Conservation (phyloP, 257 asterid genomes). For the Linderniella brevidens region DNA sequence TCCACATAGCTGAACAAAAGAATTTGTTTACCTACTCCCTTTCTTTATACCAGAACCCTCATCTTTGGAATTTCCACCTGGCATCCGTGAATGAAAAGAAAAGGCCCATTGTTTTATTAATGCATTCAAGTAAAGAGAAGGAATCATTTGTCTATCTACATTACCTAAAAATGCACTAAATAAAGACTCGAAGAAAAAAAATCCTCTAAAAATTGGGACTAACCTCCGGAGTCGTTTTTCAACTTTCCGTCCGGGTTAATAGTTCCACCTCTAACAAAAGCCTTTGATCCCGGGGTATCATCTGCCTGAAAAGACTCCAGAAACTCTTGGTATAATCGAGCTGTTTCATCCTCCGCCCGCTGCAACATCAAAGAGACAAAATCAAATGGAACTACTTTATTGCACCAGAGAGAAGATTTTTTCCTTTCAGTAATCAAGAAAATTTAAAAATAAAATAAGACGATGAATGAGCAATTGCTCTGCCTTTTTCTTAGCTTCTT, state of each 20-base stretch:
- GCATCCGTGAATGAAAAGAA: slow-evolving; percentile 98
- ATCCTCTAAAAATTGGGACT: slow-evolving; percentile 14
- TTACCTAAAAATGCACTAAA: slow-evolving; percentile 16
- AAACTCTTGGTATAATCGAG: slow-evolving; percentile 69
- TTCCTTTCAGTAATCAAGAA: not conserved
- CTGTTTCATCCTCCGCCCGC: slow-evolving; percentile 90
- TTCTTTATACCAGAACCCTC: slow-evolving; percentile 99
- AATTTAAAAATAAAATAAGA: not conserved
- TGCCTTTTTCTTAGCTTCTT: slow-evolving; percentile 84
- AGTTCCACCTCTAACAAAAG: slow-evolving; percentile 78
- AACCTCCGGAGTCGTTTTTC: slow-evolving; percentile 57
- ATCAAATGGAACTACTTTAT: not conserved
- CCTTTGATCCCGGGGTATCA: slow-evolving; percentile 63
- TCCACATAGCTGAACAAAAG: slow-evolving; percentile 59
- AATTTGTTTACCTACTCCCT: slow-evolving; percentile 99
- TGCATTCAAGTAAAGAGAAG: slow-evolving; percentile 43
- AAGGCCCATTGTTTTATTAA: slow-evolving; percentile 91
- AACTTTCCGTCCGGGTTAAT: slow-evolving; percentile 64
- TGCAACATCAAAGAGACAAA: slow-evolving; percentile 13
- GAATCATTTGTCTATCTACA: slow-evolving; percentile 46
- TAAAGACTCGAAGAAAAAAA: not conserved
- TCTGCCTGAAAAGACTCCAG: slow-evolving; percentile 73
- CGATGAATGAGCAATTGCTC: slow-evolving; percentile 3
- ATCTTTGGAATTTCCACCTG: slow-evolving; percentile 99
- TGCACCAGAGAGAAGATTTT: not conserved